Evolutionary conservation across 164 flowering plant species (phyloP), one percentile per base, ranked within the genome.

Genomic region (Malania oleifera): DNA sequence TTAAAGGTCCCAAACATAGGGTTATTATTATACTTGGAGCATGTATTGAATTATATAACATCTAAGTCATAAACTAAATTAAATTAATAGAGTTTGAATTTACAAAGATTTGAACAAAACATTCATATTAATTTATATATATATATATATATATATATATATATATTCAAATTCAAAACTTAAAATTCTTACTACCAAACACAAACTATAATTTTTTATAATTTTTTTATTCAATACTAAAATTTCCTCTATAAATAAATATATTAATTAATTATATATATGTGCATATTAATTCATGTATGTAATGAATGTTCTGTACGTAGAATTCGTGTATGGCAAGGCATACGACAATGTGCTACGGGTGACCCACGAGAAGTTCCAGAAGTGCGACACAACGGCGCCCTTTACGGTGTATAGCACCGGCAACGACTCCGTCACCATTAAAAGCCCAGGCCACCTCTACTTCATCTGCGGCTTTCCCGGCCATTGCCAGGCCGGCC

Each of bases 401-500:
- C 81, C 81, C 0, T 0, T 72, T 18, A 65, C 66, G 2, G 62
- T 73, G 19, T 74, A 23, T 60, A 59, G 69, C 51, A 49, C 75
- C 12, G 78, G 81, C n/a, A 74, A 72, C 13, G 81, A 77, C 69
- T 56, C 76, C 47, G 56, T 70, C 64, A 66, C 29, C 24, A 54
- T 77, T 54, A 67, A 27, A 3, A 54, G 41, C 4, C 52, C 49
- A 0, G 76, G 77, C 39, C 81, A 77, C 60, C 72, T 67, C 31
- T 77, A 14, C 63, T 77, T 63, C 54, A 9, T 74, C 48, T 74
- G 81, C 19, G 76, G 78, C 8, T 63, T 72, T 43, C 78, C 78
- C 1, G 76, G 75, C 9, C 81, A 77, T 57, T 77, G 81, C 69
- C 72, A 61, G 15, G 66, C 71, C 8, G 81, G 81, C 4, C 76